These are phyloP conservation scores for Pythium aquatile DNA, from an alignment of 352 stramenopile species.

Conservation along the genomic window DNA sequence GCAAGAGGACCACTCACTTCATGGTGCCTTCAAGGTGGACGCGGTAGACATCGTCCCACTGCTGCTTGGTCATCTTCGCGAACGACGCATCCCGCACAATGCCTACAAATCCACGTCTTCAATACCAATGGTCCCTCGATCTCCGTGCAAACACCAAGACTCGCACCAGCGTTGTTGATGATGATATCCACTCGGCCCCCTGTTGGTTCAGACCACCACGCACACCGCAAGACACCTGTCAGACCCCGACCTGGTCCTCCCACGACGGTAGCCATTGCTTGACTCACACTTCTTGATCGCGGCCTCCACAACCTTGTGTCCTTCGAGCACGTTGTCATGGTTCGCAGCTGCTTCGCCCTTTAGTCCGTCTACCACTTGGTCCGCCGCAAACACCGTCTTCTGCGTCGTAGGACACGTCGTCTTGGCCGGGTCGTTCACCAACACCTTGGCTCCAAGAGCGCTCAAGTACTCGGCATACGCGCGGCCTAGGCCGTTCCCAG, in stretches of 20 bases:
- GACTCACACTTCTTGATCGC: slow-evolving; percentile 75
- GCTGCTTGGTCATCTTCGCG: slow-evolving; percentile 78
- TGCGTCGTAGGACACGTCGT: slow-evolving; percentile 29
- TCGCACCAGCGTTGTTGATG: slow-evolving; percentile 90
- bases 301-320: slow-evolving; percentile 79
- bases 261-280: background rate
- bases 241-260: too few relatives aligned
- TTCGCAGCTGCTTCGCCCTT: slow-evolving; percentile 52
- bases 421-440: slow-evolving; percentile 81
- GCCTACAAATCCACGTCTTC: slow-evolving; percentile 21
- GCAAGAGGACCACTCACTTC: slow-evolving; percentile 31
- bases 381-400: slow-evolving; percentile 44
- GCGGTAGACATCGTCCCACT: slow-evolving; percentile 81
- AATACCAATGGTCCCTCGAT: too few relatives aligned
- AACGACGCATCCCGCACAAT: slow-evolving; percentile 90
- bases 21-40: slow-evolving; percentile 87
- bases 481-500: slow-evolving; percentile 78
- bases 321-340: slow-evolving; percentile 73
- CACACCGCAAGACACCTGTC: too few relatives aligned
- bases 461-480: slow-evolving; percentile 81
- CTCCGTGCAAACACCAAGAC: background rate
- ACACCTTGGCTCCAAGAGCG: slow-evolving; percentile 59
- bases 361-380: slow-evolving; percentile 60
- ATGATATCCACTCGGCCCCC: slow-evolving; percentile 89
- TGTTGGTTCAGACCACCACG: slow-evolving; percentile 10